Evolutionary conservation across 257 asterid species (phyloP).

Genomic region (Solanum chaucha): DNA sequence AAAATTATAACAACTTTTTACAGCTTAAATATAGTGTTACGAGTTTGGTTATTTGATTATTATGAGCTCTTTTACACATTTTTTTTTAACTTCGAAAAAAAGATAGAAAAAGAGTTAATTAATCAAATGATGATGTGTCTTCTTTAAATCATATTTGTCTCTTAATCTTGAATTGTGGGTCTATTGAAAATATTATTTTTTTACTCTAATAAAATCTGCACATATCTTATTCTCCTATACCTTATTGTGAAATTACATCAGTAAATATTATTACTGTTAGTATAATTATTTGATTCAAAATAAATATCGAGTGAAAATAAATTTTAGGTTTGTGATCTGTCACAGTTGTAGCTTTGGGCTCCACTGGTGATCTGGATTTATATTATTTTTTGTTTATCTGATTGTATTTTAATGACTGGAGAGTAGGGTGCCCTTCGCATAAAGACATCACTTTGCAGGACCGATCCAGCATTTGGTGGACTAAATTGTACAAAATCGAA

Average conservation of each 20-base stretch:
- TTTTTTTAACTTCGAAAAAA: background rate
- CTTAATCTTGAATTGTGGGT: too few relatives aligned
- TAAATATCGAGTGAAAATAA: background rate
- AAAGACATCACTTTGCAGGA: background rate
- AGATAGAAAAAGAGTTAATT: background rate
- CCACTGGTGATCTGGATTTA: background rate
- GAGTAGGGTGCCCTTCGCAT: background rate
- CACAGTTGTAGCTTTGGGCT: background rate
- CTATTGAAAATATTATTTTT: background rate
- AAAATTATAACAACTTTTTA: background rate
- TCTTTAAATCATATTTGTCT: too few relatives aligned
- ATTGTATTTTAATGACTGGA: background rate
- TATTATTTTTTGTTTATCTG: background rate
- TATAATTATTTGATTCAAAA: background rate
- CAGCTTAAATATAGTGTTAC: background rate
- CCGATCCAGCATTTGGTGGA: background rate
- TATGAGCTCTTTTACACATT: background rate
- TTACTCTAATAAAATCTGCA: background rate
- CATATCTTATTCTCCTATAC: too few relatives aligned
- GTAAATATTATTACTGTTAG: background rate
- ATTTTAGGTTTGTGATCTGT: background rate
- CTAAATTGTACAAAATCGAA: background rate
- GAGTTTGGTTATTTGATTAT: background rate
- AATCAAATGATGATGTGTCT: background rate
- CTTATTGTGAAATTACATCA: background rate